A percentile compares a stretch with the other conserved stretches of the same genome.
These are phyloP conservation scores for Mortierella sp. DNA, from an alignment of 371 early-diverging fungal species.

Conservation along the genomic window DNA sequence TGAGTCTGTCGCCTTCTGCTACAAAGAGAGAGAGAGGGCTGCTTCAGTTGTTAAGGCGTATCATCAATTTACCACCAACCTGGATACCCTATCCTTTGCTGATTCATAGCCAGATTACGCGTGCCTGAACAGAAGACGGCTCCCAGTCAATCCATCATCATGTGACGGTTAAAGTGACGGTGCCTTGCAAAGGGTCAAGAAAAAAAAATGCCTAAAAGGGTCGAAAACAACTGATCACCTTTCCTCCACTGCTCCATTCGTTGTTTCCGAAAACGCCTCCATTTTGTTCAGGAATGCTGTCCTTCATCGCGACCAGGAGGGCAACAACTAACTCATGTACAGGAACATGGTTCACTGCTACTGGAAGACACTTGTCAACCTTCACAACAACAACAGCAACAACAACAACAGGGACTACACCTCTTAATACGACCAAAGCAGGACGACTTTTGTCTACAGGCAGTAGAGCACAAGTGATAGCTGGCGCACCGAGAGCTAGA, in stretches of 20 bases:
- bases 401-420: not conserved
- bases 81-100: not conserved
- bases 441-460: not conserved
- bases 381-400: not conserved
- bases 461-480: not conserved
- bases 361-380: not conserved
- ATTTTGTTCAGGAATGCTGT: constrained; percentile 34
- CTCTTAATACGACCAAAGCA: not conserved
- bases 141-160: too few species aligned
- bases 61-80: not conserved
- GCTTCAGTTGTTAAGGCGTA: too few species aligned
- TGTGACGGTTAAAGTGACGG: constrained; percentile 2
- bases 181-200: not conserved
- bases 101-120: not conserved
- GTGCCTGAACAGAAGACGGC: not conserved
- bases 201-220: not conserved
- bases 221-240: constrained; percentile 10
- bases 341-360: not conserved
- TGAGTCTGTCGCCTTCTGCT: not conserved
- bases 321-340: constrained; percentile 3
- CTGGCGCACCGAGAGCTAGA: not conserved
- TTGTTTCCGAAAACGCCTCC: constrained; percentile 5
- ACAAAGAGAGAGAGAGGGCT: too few species aligned
- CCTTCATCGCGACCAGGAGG: constrained; percentile 19
- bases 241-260: not conserved